These are phyloP conservation scores for Panaeolus cyanescens DNA, from an alignment of 768 basidiomycete genomes.

Conservation along the genomic window DNA sequence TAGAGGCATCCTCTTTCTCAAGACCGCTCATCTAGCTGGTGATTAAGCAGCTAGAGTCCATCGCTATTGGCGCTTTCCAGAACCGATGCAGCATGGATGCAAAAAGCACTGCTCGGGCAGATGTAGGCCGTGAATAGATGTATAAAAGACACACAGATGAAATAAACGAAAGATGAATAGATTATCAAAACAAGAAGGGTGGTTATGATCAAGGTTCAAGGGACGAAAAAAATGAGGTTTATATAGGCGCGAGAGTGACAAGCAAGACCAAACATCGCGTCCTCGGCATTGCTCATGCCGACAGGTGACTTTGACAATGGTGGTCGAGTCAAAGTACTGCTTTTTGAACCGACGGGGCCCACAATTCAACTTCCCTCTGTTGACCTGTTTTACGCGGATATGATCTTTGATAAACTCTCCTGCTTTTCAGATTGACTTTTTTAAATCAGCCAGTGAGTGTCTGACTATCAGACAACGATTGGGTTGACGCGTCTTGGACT, in stretches of 20 bases:
- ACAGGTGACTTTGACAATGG: too few relatives aligned
- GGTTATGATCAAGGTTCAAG: constrained; percentile 3
- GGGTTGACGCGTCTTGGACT: too few relatives aligned
- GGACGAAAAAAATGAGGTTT: constrained; percentile 6
- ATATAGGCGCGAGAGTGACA: constrained; percentile 11
- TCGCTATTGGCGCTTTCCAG: constrained; percentile 75
- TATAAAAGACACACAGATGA: constrained; percentile 9
- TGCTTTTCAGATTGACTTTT: too few relatives aligned
- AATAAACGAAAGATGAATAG: constrained; percentile 3
- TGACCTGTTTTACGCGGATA: too few relatives aligned
- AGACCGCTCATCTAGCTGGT: constrained; percentile 52
- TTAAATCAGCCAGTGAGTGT: too few relatives aligned
- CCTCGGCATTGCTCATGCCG: too few relatives aligned
- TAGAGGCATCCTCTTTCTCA: constrained; percentile 34
- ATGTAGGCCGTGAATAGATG: constrained; percentile 52
- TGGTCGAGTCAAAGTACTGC: too few relatives aligned
- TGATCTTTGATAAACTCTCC: too few relatives aligned
- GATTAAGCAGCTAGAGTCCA: constrained; percentile 53
- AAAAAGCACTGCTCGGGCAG: constrained; percentile 73
- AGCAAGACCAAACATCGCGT: too few relatives aligned
- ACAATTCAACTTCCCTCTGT: too few relatives aligned
- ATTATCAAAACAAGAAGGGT: constrained; percentile 6
- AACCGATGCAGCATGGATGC: constrained; percentile 73
- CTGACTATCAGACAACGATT: too few relatives aligned
- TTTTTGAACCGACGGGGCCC: too few relatives aligned